phyloP scores from a whole-genome alignment of 164 flowering plant genomes.

The Magnolia sinica region DNA sequence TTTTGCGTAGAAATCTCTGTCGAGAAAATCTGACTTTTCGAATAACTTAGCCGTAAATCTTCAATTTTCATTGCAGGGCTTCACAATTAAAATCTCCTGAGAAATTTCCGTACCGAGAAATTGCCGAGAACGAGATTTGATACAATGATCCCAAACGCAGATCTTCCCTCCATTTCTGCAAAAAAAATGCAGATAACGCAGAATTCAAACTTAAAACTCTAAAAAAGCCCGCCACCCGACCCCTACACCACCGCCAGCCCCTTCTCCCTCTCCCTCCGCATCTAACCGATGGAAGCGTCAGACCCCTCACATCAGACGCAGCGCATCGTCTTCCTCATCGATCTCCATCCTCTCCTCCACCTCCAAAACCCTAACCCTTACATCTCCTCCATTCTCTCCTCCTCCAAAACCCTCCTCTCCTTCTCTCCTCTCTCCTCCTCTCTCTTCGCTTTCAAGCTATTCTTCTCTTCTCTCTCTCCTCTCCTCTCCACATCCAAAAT shows the following conservation, averaged over 20 bases:
- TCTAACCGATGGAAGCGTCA: slow-evolving; percentile 4
- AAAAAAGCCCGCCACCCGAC: not conserved
- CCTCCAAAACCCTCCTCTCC: slow-evolving; percentile 40
- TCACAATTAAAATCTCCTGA: too few relatives aligned
- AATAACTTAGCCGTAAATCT: too few relatives aligned
- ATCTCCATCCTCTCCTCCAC: slow-evolving; percentile 58
- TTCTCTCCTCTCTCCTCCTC: slow-evolving; percentile 60
- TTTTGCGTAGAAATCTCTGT: too few relatives aligned
- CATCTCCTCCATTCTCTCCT: slow-evolving; percentile 57
- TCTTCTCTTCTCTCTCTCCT: slow-evolving; percentile 82
- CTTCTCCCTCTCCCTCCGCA: not conserved
- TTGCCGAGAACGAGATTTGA: too few relatives aligned
- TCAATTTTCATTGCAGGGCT: too few relatives aligned
- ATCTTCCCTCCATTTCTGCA: not conserved
- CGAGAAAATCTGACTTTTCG: too few relatives aligned
- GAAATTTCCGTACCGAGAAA: too few relatives aligned
- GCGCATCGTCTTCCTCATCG: slow-evolving; percentile 74
- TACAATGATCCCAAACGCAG: too few relatives aligned
- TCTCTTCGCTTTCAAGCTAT: slow-evolving; percentile 71
- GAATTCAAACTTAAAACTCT: not conserved
- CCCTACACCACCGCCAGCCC: not conserved
- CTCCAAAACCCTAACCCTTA: slow-evolving; percentile 44
- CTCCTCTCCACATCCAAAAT: slow-evolving; percentile 56
- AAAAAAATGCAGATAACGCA: not conserved
- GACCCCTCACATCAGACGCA: slow-evolving; percentile 41